Conservation (phyloP, 2,329 filamentous ascomycete genomes). For the Cryphonectria naterciae region DNA sequence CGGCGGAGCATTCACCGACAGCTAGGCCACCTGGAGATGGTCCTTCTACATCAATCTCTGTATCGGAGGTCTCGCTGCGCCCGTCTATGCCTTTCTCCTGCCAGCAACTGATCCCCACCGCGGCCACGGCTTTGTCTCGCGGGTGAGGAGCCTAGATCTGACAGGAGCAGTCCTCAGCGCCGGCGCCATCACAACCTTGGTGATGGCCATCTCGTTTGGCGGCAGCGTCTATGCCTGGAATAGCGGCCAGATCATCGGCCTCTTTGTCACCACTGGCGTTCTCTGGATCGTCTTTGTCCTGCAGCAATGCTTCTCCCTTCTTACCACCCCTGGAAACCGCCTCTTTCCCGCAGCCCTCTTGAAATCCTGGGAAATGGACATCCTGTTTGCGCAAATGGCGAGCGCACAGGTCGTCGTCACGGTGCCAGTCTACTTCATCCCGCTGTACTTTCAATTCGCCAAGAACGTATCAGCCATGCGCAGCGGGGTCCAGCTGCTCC, state of each 20-base stretch:
- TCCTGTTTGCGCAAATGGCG: constrained; percentile 41
- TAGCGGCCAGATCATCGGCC: constrained; percentile 46
- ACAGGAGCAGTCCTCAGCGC: constrained; percentile 48
- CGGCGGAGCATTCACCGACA: constrained; percentile 48
- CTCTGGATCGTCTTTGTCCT: constrained; percentile 47
- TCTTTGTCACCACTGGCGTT: constrained; percentile 49
- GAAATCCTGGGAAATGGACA: constrained; percentile 41
- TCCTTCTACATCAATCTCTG: constrained; percentile 41
- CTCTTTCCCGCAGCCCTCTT: constrained; percentile 56
- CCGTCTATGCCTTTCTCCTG: constrained; percentile 38
- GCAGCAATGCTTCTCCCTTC: constrained; percentile 48
- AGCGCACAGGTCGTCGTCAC: constrained; percentile 33
- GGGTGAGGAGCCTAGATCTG: constrained; percentile 42
- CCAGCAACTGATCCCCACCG: constrained; percentile 31
- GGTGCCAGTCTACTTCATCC: constrained; percentile 52
- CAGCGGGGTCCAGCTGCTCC: constrained; percentile 44
- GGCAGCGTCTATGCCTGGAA: constrained; percentile 54
- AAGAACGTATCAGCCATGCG: constrained; percentile 43
- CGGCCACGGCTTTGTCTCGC: constrained; percentile 7
- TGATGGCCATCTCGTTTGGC: constrained; percentile 56
- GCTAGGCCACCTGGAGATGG: constrained; percentile 50
- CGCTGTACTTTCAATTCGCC: constrained; percentile 56
- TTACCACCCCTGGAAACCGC: constrained; percentile 42
- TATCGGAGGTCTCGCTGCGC: constrained; percentile 43
- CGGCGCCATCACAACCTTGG: constrained; percentile 45